Evolutionary conservation across 805 yeast species (phyloP).

Genomic region (Candida parachauliodes): DNA sequence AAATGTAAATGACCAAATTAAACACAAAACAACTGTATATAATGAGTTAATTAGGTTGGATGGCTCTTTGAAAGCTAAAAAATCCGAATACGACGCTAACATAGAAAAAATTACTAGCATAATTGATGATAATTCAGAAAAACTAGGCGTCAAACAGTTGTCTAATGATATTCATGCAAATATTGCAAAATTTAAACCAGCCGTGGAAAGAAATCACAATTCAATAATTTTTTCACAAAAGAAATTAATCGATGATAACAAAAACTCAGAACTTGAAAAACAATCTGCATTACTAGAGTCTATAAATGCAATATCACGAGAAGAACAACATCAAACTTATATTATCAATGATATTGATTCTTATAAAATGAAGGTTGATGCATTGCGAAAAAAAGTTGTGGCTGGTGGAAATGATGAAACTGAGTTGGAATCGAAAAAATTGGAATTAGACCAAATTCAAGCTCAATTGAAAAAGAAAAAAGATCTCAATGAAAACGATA

Average conservation of each 20-base stretch:
- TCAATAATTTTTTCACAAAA: slow-evolving; percentile 4
- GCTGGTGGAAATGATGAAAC: slow-evolving; percentile 36
- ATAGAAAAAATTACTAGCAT: slow-evolving; percentile 16
- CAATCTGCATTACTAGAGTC: slow-evolving; percentile 15
- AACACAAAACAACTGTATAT: slow-evolving; percentile 19
- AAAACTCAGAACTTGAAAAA: slow-evolving; percentile 9
- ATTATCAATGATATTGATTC: slow-evolving; percentile 36
- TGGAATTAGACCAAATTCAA: slow-evolving; percentile 37
- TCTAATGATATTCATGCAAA: background rate
- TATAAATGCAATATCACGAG: slow-evolving; percentile 29
- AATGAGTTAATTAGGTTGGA: slow-evolving; percentile 41
- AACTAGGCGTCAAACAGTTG: background rate
- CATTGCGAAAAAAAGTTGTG: slow-evolving; percentile 36
- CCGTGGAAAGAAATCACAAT: slow-evolving; percentile 5
- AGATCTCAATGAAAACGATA: slow-evolving; percentile 13
- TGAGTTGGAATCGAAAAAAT: slow-evolving; percentile 44
- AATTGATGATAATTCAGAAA: slow-evolving; percentile 6
- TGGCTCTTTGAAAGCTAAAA: slow-evolving; percentile 53
- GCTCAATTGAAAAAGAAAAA: slow-evolving; percentile 24
- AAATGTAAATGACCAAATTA: slow-evolving; percentile 15
- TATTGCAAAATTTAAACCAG: slow-evolving; percentile 5
- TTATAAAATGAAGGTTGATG: slow-evolving; percentile 30
- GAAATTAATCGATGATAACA: slow-evolving; percentile 8
- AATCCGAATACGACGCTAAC: slow-evolving; percentile 26
- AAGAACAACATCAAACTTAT: slow-evolving; percentile 42